Percentiles rank a stretch among this genome's conserved stretches.
These are phyloP conservation scores for Lycium barbarum DNA, from an alignment of 257 asterid species.

Conservation along the genomic window DNA sequence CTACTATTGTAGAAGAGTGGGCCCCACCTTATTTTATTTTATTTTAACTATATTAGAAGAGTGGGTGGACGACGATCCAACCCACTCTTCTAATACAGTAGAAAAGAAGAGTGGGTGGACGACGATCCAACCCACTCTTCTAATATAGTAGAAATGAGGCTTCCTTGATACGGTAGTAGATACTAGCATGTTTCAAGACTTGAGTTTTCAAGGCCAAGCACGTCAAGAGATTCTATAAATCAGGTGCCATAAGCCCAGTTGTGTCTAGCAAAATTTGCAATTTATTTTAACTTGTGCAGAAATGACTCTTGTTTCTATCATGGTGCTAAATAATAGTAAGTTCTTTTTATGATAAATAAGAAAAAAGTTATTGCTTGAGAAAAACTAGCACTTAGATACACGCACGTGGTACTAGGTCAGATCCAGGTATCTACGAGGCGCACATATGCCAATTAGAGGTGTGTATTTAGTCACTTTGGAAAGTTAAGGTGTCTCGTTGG, in stretches of 20 bases:
- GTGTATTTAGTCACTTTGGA: background rate
- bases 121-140: too few relatives aligned
- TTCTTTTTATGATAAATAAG: background rate
- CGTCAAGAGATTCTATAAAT: slow-evolving; percentile 1
- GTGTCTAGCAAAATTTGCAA: background rate
- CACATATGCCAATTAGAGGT: background rate
- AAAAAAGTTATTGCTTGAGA: background rate
- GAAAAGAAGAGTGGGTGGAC: too few relatives aligned
- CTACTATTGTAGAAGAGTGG: too few relatives aligned
- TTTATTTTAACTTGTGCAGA: background rate
- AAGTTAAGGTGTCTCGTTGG: background rate
- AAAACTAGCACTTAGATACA: slow-evolving; percentile 1
- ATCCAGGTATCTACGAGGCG: background rate
- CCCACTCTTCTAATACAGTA: too few relatives aligned
- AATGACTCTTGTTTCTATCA: slow-evolving; percentile 17
- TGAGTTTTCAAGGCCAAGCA: background rate
- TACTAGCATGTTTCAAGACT: background rate
- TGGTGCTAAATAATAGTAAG: background rate
- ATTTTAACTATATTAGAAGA: too few relatives aligned
- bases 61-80: too few relatives aligned
- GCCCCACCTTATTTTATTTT: too few relatives aligned
- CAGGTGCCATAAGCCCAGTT: background rate
- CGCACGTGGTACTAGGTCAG: background rate
- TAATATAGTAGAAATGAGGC: too few relatives aligned
- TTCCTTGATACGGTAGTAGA: too few relatives aligned